Base-by-base conservation (phyloP, 306 rosid species). In the Alnus rubra region DNA sequence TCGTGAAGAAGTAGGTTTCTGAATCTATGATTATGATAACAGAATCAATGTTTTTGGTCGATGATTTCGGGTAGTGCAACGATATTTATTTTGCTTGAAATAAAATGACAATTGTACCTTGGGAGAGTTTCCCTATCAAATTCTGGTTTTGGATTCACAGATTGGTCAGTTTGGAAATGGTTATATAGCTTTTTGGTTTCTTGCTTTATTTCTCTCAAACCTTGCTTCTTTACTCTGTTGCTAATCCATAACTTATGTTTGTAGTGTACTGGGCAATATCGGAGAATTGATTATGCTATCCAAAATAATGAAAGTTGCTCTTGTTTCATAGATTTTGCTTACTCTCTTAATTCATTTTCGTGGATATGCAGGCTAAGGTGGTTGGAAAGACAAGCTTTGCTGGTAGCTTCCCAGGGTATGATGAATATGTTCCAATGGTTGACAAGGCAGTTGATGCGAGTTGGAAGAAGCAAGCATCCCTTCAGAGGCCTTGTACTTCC, bases 341-440 rank as follows among this genome's bases (percentile, higher is more conserved):
- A 16, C 58, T 80, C 15, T 37, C 54, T 44, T 72, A 23, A 76
- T 56, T 68, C 49, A 54, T 35, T 71, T 45, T 30, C 7, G 19
- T 16, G 52, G 70, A 72, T 71, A 68, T 70, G 85, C 85, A 95
- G 99, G 88, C 93, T 63, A 93, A 87, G 86, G 85, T 83, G 13
- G 89, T 79, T 67, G 98, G 98, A 77, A 89, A 91, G 88, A 82
- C 92, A 68, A 88, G 81, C 81, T 88, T 78, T 78, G 89, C 83
- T n/a, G 86, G 84, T 76, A 86, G 48, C 83, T 89, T 95, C 71
- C 73, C 90, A 15, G 96, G 96, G 54, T 93, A 91, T 83, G 98
- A 93, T 80, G 99, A 93, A 77, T 95, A 93, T 74, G 88, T 95
- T 76, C 99, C 99, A 69, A 90, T 95, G 94, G 98, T 95, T 72